A percentile compares a stretch with the other conserved stretches of the same genome.
Evolutionary conservation across 2,329 filamentous ascomycete species (phyloP).

Genomic region (Boeremia lycopersici): DNA sequence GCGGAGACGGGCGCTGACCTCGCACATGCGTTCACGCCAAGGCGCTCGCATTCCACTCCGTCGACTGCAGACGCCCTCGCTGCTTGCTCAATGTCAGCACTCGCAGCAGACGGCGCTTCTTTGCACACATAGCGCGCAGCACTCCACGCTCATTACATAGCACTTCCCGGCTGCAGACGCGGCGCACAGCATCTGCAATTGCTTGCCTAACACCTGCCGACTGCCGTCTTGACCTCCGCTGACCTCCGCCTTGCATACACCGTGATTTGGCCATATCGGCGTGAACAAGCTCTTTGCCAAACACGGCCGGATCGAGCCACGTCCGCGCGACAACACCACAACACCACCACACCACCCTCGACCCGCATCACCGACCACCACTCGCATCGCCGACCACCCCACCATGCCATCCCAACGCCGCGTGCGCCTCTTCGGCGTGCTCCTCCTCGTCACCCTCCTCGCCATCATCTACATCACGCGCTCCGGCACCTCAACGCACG

Average conservation of each 20-base stretch:
- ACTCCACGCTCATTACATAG: slow-evolving; percentile 1
- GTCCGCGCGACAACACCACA: slow-evolving; percentile 12
- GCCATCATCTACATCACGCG: slow-evolving; percentile 75
- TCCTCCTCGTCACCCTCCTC: slow-evolving; percentile 68
- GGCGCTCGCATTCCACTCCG: slow-evolving; percentile 11
- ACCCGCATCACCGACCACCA: neutral
- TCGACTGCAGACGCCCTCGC: neutral
- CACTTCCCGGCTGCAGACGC: neutral
- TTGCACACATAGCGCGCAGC: neutral
- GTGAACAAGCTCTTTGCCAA: neutral
- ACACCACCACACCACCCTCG: neutral
- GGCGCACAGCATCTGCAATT: slow-evolving; percentile 14
- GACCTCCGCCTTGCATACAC: slow-evolving; percentile 17
- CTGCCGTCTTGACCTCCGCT: slow-evolving; percentile 5
- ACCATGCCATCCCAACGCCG: slow-evolving; percentile 61
- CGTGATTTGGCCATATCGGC: neutral
- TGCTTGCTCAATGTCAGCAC: neutral
- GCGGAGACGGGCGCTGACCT: slow-evolving; percentile 7
- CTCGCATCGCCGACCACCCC: slow-evolving; percentile 3
- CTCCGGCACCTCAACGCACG: slow-evolving; percentile 59
- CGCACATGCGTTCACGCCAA: slow-evolving; percentile 17
- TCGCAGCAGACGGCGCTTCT: neutral
- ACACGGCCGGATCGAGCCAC: neutral
- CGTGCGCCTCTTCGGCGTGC: slow-evolving; percentile 68
- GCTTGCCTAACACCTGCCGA: slow-evolving; percentile 11